These are phyloP conservation scores for Gossypium aridum DNA, from an alignment of 441 rosid species.

Conservation along the genomic window DNA sequence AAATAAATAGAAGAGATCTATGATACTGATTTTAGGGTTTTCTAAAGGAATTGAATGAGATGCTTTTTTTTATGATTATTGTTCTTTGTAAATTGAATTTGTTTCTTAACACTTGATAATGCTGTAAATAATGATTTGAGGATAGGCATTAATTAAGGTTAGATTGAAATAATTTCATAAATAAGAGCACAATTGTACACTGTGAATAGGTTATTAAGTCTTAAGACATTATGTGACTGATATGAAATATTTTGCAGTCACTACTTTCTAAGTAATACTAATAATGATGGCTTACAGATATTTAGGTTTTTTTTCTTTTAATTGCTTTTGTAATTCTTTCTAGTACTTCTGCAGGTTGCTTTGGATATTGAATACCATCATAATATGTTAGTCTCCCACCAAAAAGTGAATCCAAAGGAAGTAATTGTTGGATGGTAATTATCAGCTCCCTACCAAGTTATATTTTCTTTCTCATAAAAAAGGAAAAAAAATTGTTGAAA, in stretches of 20 bases:
- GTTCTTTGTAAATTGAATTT: not conserved
- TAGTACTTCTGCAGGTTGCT: conserved; percentile 55
- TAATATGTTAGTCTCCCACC: conserved; percentile 79
- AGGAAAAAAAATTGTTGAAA: not conserved
- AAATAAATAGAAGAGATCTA: not conserved
- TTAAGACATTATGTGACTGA: not conserved
- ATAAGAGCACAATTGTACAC: not conserved
- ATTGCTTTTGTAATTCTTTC: not conserved
- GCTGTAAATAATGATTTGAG: not conserved
- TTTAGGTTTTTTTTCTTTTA: not conserved
- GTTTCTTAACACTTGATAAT: not conserved
- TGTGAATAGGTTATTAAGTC: not conserved
- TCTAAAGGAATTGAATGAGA: not conserved
- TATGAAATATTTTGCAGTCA: not conserved
- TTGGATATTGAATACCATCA: conserved; percentile 93
- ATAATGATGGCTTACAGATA: not conserved
- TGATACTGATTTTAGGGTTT: not conserved
- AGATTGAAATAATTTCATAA: not conserved
- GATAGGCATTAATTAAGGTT: not conserved
- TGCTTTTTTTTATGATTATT: not conserved
- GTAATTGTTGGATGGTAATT: conserved; percentile 91
- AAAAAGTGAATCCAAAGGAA: conserved; percentile 91
- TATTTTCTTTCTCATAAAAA: not conserved
- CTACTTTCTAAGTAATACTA: not conserved
- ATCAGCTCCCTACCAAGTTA: not conserved